These are phyloP conservation scores for Curvularia lunata DNA, from an alignment of 2,329 filamentous ascomycete species.

Conservation along the genomic window DNA sequence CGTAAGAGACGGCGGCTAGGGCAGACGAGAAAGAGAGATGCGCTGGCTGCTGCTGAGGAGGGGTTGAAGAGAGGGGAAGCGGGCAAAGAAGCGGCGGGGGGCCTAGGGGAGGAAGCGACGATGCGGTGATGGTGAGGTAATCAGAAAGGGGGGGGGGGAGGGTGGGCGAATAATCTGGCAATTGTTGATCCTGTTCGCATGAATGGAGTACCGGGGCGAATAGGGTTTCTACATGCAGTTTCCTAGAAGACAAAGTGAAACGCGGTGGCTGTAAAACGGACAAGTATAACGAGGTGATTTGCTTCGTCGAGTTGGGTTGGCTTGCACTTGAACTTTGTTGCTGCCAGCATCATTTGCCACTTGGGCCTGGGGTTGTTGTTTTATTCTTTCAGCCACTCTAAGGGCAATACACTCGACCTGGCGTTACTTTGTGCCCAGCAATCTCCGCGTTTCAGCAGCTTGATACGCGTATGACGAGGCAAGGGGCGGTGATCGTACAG, in stretches of 20 bases:
- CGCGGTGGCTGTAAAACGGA: neutral
- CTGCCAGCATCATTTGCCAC: neutral
- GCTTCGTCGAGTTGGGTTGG: neutral
- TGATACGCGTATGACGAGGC: neutral
- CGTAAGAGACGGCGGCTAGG: neutral
- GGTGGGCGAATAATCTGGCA: neutral
- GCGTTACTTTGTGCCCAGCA: neutral
- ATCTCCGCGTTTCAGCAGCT: neutral
- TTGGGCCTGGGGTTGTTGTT: neutral
- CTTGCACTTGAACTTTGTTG: neutral
- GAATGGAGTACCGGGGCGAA: neutral
- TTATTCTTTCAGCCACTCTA: neutral
- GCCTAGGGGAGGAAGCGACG: neutral
- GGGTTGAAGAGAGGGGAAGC: neutral
- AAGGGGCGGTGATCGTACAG: slow-evolving; percentile 7
- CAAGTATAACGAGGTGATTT: neutral
- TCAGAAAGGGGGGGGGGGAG: neutral
- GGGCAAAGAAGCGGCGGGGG: neutral
- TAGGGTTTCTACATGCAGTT: neutral
- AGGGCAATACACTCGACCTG: neutral
- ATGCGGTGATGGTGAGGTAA: neutral
- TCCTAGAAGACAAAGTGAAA: neutral
- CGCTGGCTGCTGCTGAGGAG: neutral
- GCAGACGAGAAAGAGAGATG: neutral
- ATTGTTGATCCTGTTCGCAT: neutral